A percentile compares a stretch with the other conserved stretches of the same genome.
These are phyloP conservation scores for Fusarium solani-melongenae DNA, from an alignment of 2,329 filamentous ascomycete species.

Conservation along the genomic window DNA sequence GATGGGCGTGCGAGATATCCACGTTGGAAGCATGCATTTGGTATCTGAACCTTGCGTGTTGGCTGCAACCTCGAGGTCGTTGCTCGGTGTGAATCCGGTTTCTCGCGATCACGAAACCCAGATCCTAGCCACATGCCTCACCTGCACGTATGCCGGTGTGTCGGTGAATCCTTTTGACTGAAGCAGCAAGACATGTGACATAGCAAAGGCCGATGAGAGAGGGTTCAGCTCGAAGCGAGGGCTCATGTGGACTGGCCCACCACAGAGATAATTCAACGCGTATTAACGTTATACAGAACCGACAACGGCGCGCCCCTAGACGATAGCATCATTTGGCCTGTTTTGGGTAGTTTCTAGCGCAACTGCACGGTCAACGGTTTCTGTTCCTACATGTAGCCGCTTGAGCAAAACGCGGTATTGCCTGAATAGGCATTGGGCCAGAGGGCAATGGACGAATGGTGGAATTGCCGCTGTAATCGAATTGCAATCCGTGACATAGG, in stretches of 20 bases:
- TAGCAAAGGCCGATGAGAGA: background rate
- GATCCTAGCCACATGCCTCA: conserved; percentile 6
- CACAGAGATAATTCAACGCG: background rate
- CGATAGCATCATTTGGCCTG: conserved; percentile 17
- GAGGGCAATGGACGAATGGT: conserved; percentile 11
- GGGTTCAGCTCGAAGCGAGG: background rate
- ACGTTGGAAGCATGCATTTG: conserved; percentile 3
- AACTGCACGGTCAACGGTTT: conserved; percentile 5
- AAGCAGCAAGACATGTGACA: conserved; percentile 17
- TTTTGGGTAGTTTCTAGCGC: conserved; percentile 35
- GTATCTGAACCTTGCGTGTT: conserved; percentile 2
- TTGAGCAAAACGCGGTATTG: conserved; percentile 17
- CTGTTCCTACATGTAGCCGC: background rate
- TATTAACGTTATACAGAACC: background rate
- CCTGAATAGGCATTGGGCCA: conserved; percentile 6
- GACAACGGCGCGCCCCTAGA: background rate
- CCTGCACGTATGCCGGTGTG: conserved; percentile 14
- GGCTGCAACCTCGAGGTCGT: background rate
- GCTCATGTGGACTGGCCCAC: conserved; percentile 15
- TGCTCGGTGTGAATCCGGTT: conserved; percentile 34
- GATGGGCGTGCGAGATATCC: conserved; percentile 6
- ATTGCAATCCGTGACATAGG: conserved; percentile 32
- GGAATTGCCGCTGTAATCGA: conserved; percentile 28
- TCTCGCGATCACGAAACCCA: conserved; percentile 30
- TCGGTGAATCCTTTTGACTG: conserved; percentile 23